These are phyloP conservation scores for Prunus mira DNA, from an alignment of 306 rosid genomes.

Conservation along the genomic window DNA sequence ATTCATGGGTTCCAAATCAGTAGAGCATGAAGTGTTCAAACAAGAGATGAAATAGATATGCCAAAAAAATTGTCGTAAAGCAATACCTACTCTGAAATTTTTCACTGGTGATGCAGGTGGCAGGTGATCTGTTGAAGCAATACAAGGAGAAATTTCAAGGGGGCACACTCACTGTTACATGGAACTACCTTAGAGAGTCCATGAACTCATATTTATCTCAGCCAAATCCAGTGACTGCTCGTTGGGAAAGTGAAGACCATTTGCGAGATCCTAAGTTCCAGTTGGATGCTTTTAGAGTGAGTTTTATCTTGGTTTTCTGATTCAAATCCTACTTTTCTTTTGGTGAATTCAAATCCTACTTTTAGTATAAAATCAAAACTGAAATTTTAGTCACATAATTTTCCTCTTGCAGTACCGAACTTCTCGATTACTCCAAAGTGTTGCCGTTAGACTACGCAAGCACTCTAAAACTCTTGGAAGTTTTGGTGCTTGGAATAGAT, in stretches of 20 bases:
- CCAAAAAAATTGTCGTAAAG: neutral
- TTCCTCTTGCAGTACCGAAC: conserved; percentile 75
- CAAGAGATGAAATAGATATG: neutral
- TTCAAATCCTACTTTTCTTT: neutral
- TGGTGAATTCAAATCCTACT: neutral
- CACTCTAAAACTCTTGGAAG: conserved; percentile 81
- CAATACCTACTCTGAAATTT: conserved; percentile 16
- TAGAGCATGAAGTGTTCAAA: neutral
- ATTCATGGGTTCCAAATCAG: neutral
- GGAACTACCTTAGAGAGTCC: conserved; percentile 90
- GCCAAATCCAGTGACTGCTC: conserved; percentile 90
- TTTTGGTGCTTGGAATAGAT: conserved; percentile 97
- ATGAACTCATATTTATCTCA: conserved; percentile 90
- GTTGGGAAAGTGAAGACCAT: conserved; percentile 92
- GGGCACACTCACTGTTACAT: conserved; percentile 80
- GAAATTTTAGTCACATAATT: conserved; percentile 10
- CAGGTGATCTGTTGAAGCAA: conserved; percentile 83
- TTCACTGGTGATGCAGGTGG: conserved; percentile 55
- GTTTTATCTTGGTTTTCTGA: conserved; percentile 30
- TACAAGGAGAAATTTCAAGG: conserved; percentile 84
- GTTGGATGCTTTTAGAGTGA: conserved; percentile 97
- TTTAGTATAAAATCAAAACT: neutral
- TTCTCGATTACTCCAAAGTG: conserved; percentile 92
- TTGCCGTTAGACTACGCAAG: conserved; percentile 71
- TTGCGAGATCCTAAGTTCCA: conserved; percentile 88